Percentiles rank a stretch among this genome's conserved stretches.
Evolutionary conservation across 2,329 filamentous ascomycete species (phyloP).

Genomic region (Claviceps digitariae): DNA sequence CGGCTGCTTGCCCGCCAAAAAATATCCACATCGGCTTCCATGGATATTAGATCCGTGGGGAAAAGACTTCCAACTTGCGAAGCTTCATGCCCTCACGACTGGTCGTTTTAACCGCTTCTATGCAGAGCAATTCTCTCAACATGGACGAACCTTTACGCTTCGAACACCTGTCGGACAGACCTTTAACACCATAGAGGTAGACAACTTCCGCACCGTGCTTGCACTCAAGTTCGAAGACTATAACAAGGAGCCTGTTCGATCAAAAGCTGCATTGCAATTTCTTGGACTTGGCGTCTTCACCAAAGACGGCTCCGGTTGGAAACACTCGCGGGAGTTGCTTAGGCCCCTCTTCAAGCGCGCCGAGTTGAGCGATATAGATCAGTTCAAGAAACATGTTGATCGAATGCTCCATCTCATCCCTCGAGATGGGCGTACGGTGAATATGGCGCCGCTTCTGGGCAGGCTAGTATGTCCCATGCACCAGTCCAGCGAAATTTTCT

Average conservation of each 20-base stretch:
- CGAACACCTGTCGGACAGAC: neutral
- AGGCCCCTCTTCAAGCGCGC: constrained; percentile 4
- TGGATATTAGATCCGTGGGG: constrained; percentile 5
- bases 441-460: constrained; percentile 2
- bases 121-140: constrained; percentile 1
- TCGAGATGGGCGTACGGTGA: constrained; percentile 1
- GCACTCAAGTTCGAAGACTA: constrained; percentile 3
- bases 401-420: constrained; percentile 3
- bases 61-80: neutral
- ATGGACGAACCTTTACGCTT: constrained; percentile 3
- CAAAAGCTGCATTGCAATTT: constrained; percentile 1
- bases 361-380: constrained; percentile 4
- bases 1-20: constrained; percentile 1
- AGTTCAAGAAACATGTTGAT: constrained; percentile 5
- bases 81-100: neutral
- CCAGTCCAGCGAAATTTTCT: neutral
- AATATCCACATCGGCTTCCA: constrained; percentile 4
- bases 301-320: constrained; percentile 3
- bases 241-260: constrained; percentile 1
- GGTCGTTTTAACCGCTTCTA: constrained; percentile 3
- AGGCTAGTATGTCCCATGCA: constrained; percentile 2
- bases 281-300: constrained; percentile 4
- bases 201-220: constrained; percentile 6
- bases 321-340: constrained; percentile 3
- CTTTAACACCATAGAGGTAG: constrained; percentile 1